Conservation (phyloP, 805 yeast species). For the Starmerella roubikii region DNA sequence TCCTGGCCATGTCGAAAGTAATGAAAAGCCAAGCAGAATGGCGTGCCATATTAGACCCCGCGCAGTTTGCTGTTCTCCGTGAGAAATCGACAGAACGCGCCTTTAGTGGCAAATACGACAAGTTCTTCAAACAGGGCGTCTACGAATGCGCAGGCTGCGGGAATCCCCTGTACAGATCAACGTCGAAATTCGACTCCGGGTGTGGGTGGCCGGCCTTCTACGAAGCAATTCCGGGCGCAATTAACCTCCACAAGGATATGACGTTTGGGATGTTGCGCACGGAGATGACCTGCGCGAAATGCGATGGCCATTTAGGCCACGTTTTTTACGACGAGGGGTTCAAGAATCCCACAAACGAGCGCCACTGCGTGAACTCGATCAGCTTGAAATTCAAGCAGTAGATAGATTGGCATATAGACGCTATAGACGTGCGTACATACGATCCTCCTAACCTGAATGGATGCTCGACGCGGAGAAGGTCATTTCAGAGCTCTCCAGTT, state of each 20-base stretch:
- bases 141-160: conserved; percentile 81
- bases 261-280: conserved; percentile 68
- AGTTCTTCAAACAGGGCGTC: conserved; percentile 41
- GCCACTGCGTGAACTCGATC: conserved; percentile 90
- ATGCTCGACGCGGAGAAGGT: conserved; percentile 12
- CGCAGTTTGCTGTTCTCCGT: conserved; percentile 66
- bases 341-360: conserved; percentile 70
- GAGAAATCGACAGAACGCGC: conserved; percentile 63
- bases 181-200: conserved; percentile 73
- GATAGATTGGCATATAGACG: background rate
- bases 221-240: conserved; percentile 72
- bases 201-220: conserved; percentile 99
- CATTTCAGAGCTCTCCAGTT: conserved; percentile 3
- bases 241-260: conserved; percentile 45
- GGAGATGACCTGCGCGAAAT: conserved; percentile 75
- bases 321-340: conserved; percentile 90
- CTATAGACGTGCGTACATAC: background rate
- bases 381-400: conserved; percentile 48
- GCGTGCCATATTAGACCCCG: conserved; percentile 63
- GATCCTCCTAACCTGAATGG: background rate
- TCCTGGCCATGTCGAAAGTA: conserved; percentile 19
- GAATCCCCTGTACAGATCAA: conserved; percentile 62
- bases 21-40: conserved; percentile 46
- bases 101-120: conserved; percentile 44
- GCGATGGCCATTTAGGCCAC: conserved; percentile 95